A percentile compares a stretch with the other conserved stretches of the same genome.
These are phyloP conservation scores for Pseudocercospora pini-densiflorae DNA, from an alignment of 2,329 filamentous ascomycete genomes.

Conservation along the genomic window DNA sequence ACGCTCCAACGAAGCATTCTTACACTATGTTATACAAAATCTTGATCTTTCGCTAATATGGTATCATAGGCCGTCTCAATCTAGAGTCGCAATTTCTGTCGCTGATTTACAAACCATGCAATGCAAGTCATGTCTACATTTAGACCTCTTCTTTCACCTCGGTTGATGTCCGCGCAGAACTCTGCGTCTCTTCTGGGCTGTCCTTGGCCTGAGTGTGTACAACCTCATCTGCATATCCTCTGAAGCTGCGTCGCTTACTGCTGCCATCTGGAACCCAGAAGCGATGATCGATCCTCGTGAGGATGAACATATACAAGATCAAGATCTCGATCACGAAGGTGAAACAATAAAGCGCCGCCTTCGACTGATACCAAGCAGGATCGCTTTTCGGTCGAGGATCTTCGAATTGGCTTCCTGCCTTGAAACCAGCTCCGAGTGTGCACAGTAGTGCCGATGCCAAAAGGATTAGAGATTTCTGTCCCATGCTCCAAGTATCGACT, in stretches of 20 bases:
- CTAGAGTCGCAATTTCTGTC: neutral
- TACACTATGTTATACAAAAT: neutral
- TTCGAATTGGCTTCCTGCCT: constrained; percentile 34
- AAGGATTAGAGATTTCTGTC: constrained; percentile 30
- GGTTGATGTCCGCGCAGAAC: neutral
- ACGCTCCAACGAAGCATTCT: neutral
- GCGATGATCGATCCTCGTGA: constrained; percentile 32
- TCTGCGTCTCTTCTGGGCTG: neutral
- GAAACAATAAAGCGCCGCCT: constrained; percentile 37
- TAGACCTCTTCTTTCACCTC: neutral
- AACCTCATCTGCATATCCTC: neutral
- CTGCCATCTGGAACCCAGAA: constrained; percentile 39
- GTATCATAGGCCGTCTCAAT: neutral
- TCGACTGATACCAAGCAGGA: constrained; percentile 39
- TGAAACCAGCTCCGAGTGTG: constrained; percentile 33
- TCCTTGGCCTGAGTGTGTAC: neutral
- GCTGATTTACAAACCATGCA: neutral
- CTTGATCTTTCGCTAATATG: neutral
- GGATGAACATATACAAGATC: constrained; percentile 35
- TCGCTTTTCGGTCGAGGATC: constrained; percentile 28
- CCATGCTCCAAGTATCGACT: constrained; percentile 17
- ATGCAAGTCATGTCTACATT: neutral
- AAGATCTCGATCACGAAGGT: constrained; percentile 38
- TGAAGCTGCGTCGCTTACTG: constrained; percentile 28
- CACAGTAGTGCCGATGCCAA: constrained; percentile 25